phyloP scores from a whole-genome alignment of 192 early-diverging fungal species.

The Haplosporangium gracile region DNA sequence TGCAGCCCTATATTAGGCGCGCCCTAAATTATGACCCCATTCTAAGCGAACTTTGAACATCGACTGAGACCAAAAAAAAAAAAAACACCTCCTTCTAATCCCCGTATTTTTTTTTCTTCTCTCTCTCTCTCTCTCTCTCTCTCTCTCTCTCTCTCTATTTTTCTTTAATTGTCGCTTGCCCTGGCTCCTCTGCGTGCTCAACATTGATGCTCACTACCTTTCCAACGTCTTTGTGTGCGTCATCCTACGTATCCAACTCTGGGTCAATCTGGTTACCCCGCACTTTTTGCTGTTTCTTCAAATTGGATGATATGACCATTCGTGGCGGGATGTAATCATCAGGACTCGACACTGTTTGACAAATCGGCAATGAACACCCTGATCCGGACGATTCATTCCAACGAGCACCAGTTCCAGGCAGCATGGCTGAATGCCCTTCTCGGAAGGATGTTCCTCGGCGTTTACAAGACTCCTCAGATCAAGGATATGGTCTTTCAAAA shows the following conservation, averaged over 20 bases:
- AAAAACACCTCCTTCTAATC: not conserved
- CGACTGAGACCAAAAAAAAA: not conserved
- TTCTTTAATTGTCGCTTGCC: not conserved
- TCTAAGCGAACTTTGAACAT: not conserved
- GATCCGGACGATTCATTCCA: constrained; percentile 64
- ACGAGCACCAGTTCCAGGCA: constrained; percentile 63
- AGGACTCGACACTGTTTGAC: constrained; percentile 59
- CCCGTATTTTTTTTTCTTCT: not conserved
- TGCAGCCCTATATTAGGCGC: constrained; percentile 1
- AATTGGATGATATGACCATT: not conserved
- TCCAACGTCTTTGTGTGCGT: not conserved
- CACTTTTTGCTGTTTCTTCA: not conserved
- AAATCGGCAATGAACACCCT: constrained; percentile 59
- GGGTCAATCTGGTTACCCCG: not conserved
- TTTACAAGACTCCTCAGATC: constrained; percentile 72
- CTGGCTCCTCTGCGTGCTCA: not conserved
- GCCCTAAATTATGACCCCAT: not conserved
- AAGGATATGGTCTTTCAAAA: constrained; percentile 73
- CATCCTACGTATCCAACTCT: not conserved
- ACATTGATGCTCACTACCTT: not conserved
- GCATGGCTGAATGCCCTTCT: constrained; percentile 90
- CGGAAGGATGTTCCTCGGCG: constrained; percentile 82
- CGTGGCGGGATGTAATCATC: not conserved
- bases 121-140: not conserved
- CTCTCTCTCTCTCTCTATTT: not conserved